Evolutionary conservation across 2,329 filamentous ascomycete genomes (phyloP), one percentile per base, ranked within the genome.

Genomic region (Beauveria sp.): DNA sequence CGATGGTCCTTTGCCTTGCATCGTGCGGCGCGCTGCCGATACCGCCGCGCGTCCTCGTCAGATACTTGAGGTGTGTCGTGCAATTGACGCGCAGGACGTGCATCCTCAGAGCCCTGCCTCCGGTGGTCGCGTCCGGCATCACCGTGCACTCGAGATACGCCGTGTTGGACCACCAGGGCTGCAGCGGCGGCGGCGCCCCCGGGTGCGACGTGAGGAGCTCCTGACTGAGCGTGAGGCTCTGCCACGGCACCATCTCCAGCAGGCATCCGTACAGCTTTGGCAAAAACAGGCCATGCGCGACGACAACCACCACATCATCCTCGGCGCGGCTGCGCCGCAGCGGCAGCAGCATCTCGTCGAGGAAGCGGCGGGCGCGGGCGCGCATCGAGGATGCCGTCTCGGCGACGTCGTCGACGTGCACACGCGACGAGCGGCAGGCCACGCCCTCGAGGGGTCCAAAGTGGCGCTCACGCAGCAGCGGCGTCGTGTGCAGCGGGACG

Each of bases 231-330:
- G 57, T 52, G 10, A 59, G 62, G 61, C 1, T 67, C 58, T 2
- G 90, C 81, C 7, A 20, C 5, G 55, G 42, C 8, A 3, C 83
- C 79, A 14, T 76, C 73, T 8, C 46, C 5, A 49, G 14, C 88
- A 75, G 16, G 96, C 71, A 14, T 81, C 78, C 60, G 81, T 80
- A 80, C 89, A 87, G 73, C 38, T 85, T 80, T 2, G 84, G 85
- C 2, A 96, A 81, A 46, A 96, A 85, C 63, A 96, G 87, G 18
- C 93, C 92, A 69, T 97, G 93, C 2, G 92, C 88, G 3, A 96
- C 88, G 16, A 96, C 75, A 1, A 85, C 86, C n/a, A 14, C 91
- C 76, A 28, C 10, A 64, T 59, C 38, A 64, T 34, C 30, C 30
- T 40, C 1, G 70, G 50, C 4, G 89, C 63, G 49, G 9, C 14